phyloP scores from a whole-genome alignment of 495 filamentous ascomycete species.

The Achaetomiella virescens region DNA sequence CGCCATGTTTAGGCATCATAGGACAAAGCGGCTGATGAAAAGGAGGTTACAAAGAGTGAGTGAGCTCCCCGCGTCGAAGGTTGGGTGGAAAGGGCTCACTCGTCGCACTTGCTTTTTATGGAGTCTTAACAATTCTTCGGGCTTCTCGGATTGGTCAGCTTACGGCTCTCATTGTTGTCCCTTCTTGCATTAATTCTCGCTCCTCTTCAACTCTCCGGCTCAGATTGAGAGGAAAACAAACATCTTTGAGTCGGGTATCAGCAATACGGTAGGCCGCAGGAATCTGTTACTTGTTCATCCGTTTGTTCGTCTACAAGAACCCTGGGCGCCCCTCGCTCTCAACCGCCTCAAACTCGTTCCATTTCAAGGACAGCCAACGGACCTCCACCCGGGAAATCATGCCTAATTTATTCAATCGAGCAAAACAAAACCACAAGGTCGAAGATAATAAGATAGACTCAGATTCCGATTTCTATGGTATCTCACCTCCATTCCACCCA shows the following conservation, averaged over 20 bases:
- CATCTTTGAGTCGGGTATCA: too few species aligned
- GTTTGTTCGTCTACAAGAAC: too few species aligned
- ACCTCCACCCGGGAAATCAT: too few species aligned
- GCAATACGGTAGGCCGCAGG: neutral
- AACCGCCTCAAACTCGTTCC: too few species aligned
- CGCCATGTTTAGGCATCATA: neutral
- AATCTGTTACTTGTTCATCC: too few species aligned
- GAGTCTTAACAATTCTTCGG: neutral
- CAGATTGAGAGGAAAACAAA: neutral
- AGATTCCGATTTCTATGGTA: slow-evolving; percentile 73
- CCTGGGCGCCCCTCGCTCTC: too few species aligned
- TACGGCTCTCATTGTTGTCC: too few species aligned
- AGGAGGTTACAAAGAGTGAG: neutral
- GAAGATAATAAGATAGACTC: too few species aligned
- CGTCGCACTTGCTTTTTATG: slow-evolving; percentile 9
- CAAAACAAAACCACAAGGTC: slow-evolving; percentile 7
- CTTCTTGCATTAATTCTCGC: neutral
- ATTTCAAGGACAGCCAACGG: too few species aligned
- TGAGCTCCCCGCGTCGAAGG: neutral
- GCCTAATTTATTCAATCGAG: too few species aligned
- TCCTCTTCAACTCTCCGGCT: neutral
- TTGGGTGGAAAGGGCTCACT: neutral
- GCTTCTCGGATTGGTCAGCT: slow-evolving; percentile 11
- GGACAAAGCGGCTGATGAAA: neutral
- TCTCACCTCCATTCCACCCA: neutral